A percentile compares a stretch with the other conserved stretches of the same genome.
phyloP scores from a whole-genome alignment of 805 yeast genomes.

The Candida cerambycidarum region DNA sequence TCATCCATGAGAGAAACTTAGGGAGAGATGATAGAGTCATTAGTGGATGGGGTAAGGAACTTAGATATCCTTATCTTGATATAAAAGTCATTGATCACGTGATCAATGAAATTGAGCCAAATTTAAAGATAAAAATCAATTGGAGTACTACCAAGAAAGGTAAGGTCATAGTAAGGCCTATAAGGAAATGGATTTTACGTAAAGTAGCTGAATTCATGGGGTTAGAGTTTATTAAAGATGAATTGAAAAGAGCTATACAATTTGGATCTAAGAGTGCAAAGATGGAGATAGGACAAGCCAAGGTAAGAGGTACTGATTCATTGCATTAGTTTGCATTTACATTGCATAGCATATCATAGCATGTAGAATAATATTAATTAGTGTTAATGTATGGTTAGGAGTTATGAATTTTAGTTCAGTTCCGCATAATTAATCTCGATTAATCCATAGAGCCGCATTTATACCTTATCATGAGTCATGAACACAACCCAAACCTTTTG shows the following conservation, averaged over 20 bases:
- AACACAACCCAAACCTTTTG: no score
- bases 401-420: no score
- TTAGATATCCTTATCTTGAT: conserved; percentile 84
- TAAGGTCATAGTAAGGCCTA: conserved; percentile 21
- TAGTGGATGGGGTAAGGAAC: conserved; percentile 83
- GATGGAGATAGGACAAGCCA: conserved; percentile 78
- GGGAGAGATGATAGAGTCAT: conserved; percentile 92
- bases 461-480: no score
- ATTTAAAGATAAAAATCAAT: conserved; percentile 37
- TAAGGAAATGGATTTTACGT: conserved; percentile 59
- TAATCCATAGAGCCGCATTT: no score
- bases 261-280: conserved; percentile 96
- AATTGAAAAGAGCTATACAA: conserved; percentile 91
- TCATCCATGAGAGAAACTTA: conserved; percentile 76
- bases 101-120: conserved; percentile 49
- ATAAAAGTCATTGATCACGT: conserved; percentile 54
- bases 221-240: conserved; percentile 58
- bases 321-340: no score
- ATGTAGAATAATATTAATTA: no score
- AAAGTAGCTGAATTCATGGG: conserved; percentile 51
- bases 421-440: no score
- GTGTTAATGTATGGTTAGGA: no score
- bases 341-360: no score
- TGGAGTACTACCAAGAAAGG: conserved; percentile 29
- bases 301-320: conserved; percentile 70